A percentile compares a stretch with the other conserved stretches of the same genome.
These are phyloP conservation scores for Epichloe sp. DNA, from an alignment of 2,329 filamentous ascomycete genomes.

Conservation along the genomic window DNA sequence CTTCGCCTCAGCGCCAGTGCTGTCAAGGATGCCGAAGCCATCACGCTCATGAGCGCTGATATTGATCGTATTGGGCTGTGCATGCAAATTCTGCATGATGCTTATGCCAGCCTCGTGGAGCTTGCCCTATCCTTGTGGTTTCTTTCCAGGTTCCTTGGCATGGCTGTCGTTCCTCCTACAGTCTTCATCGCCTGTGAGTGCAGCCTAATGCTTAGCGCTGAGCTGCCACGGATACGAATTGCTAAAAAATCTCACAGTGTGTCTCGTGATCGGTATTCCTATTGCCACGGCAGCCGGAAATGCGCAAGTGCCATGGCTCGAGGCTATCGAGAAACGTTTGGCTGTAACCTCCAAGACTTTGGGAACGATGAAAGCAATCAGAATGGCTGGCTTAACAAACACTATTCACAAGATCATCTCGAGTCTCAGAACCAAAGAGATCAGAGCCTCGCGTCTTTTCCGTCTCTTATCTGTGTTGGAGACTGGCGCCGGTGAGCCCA, in stretches of 20 bases:
- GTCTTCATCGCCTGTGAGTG: constrained; percentile 11
- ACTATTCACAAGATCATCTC: constrained; percentile 20
- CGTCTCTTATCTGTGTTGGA: constrained; percentile 9
- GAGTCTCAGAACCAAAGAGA: constrained; percentile 21
- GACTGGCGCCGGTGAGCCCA: constrained; percentile 3
- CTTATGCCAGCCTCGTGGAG: constrained; percentile 23
- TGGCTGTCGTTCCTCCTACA: constrained; percentile 12
- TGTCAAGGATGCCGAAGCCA: constrained; percentile 19
- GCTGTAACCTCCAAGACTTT: constrained; percentile 12
- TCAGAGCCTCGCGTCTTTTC: constrained; percentile 18
- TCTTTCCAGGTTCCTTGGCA: constrained; percentile 14
- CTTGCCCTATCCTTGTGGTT: constrained; percentile 21
- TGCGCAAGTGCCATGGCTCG: constrained; percentile 14
- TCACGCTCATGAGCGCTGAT: constrained; percentile 32
- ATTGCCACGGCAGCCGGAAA: constrained; percentile 11
- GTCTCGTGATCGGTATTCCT: constrained; percentile 9
- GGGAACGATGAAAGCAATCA: constrained; percentile 25
- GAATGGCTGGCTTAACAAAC: constrained; percentile 27
- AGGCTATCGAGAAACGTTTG: constrained; percentile 15
- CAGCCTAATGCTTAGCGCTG: too few relatives aligned
- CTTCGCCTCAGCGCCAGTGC: constrained; percentile 12
- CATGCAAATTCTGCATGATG: constrained; percentile 17
- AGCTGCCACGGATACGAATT: neutral
- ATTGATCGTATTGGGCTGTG: constrained; percentile 21
- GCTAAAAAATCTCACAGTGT: constrained; percentile 1